phyloP scores from a whole-genome alignment of 306 rosid genomes.

The Adenanthera pavonina region DNA sequence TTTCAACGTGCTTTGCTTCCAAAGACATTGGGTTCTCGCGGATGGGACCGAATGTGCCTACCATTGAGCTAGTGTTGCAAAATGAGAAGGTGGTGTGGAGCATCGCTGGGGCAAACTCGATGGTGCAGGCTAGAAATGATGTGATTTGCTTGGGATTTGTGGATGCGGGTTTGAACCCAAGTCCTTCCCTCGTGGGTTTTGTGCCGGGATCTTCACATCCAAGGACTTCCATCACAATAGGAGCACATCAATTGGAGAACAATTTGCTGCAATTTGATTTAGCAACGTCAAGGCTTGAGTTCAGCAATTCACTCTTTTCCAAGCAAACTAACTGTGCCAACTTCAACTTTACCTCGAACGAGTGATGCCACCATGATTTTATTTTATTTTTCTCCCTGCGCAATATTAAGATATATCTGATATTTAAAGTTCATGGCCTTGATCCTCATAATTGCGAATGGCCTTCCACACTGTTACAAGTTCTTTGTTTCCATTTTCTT shows the following conservation, averaged over 20 bases:
- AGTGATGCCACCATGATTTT: constrained; percentile 4
- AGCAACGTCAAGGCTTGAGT: constrained; percentile 42
- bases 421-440: background rate
- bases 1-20: constrained; percentile 41
- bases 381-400: background rate
- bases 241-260: constrained; percentile 47
- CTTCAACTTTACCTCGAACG: constrained; percentile 43
- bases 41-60: constrained; percentile 36
- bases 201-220: constrained; percentile 35
- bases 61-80: constrained; percentile 53
- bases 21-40: constrained; percentile 22
- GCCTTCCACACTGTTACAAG: too few species aligned
- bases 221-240: constrained; percentile 46
- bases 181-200: constrained; percentile 19
- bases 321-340: constrained; percentile 42
- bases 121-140: constrained; percentile 42
- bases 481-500: too few species aligned
- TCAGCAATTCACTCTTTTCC: constrained; percentile 35
- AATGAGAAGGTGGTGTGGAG: constrained; percentile 39
- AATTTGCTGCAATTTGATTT: constrained; percentile 50
- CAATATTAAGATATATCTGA: background rate
- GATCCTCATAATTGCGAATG: background rate
- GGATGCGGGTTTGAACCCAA: constrained; percentile 36
- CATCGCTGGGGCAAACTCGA: constrained; percentile 47
- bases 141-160: constrained; percentile 50